A percentile compares a stretch with the other conserved stretches of the same genome.
phyloP scores from a whole-genome alignment of 768 basidiomycete species.

The Trametes villosa region DNA sequence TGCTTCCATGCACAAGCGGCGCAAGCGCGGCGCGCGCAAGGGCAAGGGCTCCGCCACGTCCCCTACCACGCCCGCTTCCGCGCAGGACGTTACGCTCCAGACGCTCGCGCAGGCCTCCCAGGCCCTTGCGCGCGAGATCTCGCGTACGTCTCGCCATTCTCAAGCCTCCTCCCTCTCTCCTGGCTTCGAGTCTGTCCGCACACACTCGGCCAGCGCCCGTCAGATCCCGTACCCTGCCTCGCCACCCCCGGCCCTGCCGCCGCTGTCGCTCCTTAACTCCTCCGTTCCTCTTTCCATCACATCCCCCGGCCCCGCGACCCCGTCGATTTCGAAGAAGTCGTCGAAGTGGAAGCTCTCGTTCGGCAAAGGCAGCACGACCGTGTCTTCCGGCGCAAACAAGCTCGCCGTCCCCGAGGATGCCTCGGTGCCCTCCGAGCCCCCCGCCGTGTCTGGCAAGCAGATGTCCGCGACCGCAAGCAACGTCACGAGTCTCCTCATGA shows the following conservation, averaged over 20 bases:
- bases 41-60: slow-evolving; percentile 62
- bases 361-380: slow-evolving; percentile 52
- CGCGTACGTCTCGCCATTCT: slow-evolving; percentile 48
- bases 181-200: slow-evolving; percentile 24
- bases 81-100: slow-evolving; percentile 58
- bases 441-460: slow-evolving; percentile 31
- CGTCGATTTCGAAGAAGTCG: slow-evolving; percentile 70
- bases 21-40: slow-evolving; percentile 86
- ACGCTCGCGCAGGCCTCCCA: slow-evolving; percentile 83
- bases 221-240: slow-evolving; percentile 9
- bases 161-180: slow-evolving; percentile 11
- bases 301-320: slow-evolving; percentile 26
- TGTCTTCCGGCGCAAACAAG: slow-evolving; percentile 17
- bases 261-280: slow-evolving; percentile 25
- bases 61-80: slow-evolving; percentile 34
- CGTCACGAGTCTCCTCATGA: slow-evolving; percentile 76
- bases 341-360: slow-evolving; percentile 88
- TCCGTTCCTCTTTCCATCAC: slow-evolving; percentile 44
- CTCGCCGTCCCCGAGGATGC: slow-evolving; percentile 23
- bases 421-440: neutral
- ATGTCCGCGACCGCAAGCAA: slow-evolving; percentile 78
- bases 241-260: slow-evolving; percentile 16
- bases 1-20: slow-evolving; percentile 74
- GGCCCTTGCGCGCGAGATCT: slow-evolving; percentile 82
- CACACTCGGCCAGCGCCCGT: slow-evolving; percentile 17